These are phyloP conservation scores for Macrophomina tecta DNA, from an alignment of 2,329 filamentous ascomycete genomes.

Conservation along the genomic window DNA sequence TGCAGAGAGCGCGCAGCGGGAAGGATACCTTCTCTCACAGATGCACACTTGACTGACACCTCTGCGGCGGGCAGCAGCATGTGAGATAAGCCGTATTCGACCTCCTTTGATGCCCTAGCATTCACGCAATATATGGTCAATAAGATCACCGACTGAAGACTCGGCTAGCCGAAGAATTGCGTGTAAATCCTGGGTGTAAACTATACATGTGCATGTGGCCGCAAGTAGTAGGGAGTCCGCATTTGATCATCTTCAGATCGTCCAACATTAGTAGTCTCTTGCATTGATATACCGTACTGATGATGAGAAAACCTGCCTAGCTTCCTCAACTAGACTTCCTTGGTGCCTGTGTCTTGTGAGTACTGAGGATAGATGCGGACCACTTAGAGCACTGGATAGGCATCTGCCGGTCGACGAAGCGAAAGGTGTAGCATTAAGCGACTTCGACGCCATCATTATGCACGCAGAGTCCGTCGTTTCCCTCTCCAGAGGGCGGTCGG, in stretches of 20 bases:
- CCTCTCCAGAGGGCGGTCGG: neutral
- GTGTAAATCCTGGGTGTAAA: too few species aligned
- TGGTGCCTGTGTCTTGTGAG: too few species aligned
- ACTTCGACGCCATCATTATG: neutral
- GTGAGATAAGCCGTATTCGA: neutral
- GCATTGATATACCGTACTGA: too few species aligned
- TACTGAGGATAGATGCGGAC: too few species aligned
- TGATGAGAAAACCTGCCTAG: too few species aligned
- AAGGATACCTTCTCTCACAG: neutral
- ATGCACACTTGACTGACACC: too few species aligned
- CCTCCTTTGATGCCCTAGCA: neutral
- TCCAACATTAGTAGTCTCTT: too few species aligned
- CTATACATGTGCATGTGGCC: neutral
- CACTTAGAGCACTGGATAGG: neutral
- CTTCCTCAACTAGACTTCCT: too few species aligned
- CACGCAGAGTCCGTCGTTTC: neutral
- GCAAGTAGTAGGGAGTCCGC: too few species aligned
- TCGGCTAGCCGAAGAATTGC: neutral
- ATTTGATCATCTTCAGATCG: too few species aligned
- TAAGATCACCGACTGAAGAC: conserved; percentile 14
- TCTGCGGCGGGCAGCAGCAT: too few species aligned
- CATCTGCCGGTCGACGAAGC: neutral
- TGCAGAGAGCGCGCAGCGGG: neutral
- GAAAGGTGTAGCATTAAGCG: conserved; percentile 4
- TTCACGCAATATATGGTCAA: neutral